Percentiles rank a stretch among this genome's conserved stretches.
Evolutionary conservation across 2,329 filamentous ascomycete genomes (phyloP).

Genomic region (Coniochaeta prunicola): DNA sequence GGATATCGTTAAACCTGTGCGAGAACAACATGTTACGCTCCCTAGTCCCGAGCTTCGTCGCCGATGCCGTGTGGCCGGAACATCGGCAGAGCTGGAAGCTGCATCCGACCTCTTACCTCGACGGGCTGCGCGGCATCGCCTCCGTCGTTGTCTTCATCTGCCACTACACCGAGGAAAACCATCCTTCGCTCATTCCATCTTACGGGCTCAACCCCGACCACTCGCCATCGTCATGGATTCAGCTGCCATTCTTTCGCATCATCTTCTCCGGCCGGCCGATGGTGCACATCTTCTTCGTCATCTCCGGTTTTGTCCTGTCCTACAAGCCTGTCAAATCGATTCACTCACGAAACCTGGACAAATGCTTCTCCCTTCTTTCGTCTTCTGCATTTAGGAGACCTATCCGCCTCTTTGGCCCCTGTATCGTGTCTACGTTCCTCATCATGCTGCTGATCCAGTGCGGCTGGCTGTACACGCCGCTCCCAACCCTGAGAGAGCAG

Average conservation of each 20-base stretch:
- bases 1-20: no score
- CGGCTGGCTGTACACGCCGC: conserved; percentile 18
- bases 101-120: conserved; percentile 38
- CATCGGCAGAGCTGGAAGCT: conserved; percentile 17
- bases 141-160: conserved; percentile 40
- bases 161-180: conserved; percentile 36
- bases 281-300: conserved; percentile 45
- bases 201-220: conserved; percentile 28
- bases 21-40: background rate
- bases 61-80: conserved; percentile 22
- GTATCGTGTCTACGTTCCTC: conserved; percentile 32
- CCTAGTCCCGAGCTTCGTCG: conserved; percentile 23
- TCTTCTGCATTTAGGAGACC: conserved; percentile 40
- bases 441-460: conserved; percentile 25
- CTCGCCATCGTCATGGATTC: conserved; percentile 24
- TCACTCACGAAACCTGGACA: conserved; percentile 27
- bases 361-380: conserved; percentile 30
- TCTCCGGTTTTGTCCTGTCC: conserved; percentile 40
- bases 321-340: conserved; percentile 34
- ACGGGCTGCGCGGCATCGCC: conserved; percentile 41
- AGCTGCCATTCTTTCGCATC: conserved; percentile 36
- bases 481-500: conserved; percentile 18
- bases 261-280: conserved; percentile 37
- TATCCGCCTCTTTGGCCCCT: conserved; percentile 38
- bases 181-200: conserved; percentile 22